Evolutionary conservation across 2,329 filamentous ascomycete species (phyloP), one percentile per base, ranked within the genome.

Genomic region (Nannizziopsis barbatae): DNA sequence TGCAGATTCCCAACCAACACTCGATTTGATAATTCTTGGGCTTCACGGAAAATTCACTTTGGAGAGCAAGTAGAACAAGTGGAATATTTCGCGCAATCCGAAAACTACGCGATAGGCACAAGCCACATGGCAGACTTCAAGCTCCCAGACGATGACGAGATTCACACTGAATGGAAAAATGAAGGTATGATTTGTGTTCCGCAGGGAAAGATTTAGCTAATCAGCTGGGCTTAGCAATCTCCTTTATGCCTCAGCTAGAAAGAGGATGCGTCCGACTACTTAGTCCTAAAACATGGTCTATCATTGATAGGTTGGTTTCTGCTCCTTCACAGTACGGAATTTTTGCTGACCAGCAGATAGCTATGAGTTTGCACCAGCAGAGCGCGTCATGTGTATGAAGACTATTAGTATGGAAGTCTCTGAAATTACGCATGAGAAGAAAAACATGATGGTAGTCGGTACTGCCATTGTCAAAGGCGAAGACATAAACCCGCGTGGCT

Each of bases 381-480:
- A 95, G 66, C 77, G 80, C 10, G 74, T 94, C 11, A 82, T 92
- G 62, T 86, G 84, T 52, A 78, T 96, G 59, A 82, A 90, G 63
- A 83, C 84, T 3, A 75, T 96, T 35, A 83, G 84, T 47, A 77
- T 98, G 11, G 92, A 96, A 65, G 75, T 94, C 6, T 95, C 89
- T 0, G 92, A 98, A 66, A 80, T 83, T 31, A 95, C 88, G 0
- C 86, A 92, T 61, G 85, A 95, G 62, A 81, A 87, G 12, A 84
- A 81, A 58, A 82, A 85, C 59, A 75, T 96, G 41, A 76, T 98
- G 44, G 80, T 83, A 0, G 82, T 95, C 1, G 92, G 90, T 11
- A 95, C 90, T 0, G 83, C 87, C 1, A 76, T 92, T 20, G 77
- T 82, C n/a, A 83, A 83, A 52, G 92, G 92, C 36, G 92, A 98